Evolutionary conservation across 345 rosid species (phyloP), one percentile per base, ranked within the genome.

Genomic region (Balakata baccata): DNA sequence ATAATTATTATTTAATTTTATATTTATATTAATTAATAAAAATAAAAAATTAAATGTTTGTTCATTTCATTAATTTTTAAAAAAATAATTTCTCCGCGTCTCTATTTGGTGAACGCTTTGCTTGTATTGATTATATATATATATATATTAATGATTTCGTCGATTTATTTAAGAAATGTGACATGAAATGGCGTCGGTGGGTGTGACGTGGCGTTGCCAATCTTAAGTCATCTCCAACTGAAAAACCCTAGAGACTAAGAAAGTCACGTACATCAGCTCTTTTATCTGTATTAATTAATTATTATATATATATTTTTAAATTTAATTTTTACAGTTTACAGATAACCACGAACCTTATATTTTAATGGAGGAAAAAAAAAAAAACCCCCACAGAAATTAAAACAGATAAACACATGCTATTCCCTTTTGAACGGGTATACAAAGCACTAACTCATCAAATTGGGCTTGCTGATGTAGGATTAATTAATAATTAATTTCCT

Each of bases 181-280:
- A 64, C 53, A 20, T 47, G 73, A 67, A 50, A 47, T 3, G 61
- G 67, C 56, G 65, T 74, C 52, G 69, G 72, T 67, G 78, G 77
- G 51, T 23, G 12, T 74, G 87, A 77, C 3, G 76, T 81, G 84
- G 84, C 73, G 25, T 77, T 5, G 25, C 52, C 70, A 76, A 60
- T 67, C 75, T 72, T 6, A 22, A 61, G 52, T 81, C 74, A 73
- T 59, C 68, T 61, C 38, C 63, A n/a, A n/a, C n/a, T n/a, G n/a
- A n/a, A n/a, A n/a, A n/a, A n/a, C n/a, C n/a, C n/a, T n/a, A n/a
- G n/a, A n/a, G 51, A 68, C 69, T 70, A 74, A 75, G 80, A 74
- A 78, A 75, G 77, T 60, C 69, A 73, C 70, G 45, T 68, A 49
- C 72, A 38, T 50, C 34, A 29, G 1, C 34, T 8, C 57, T 17